Evolutionary conservation across 805 yeast genomes (phyloP).

Genomic region (Cyberlindnera galapagoensis): DNA sequence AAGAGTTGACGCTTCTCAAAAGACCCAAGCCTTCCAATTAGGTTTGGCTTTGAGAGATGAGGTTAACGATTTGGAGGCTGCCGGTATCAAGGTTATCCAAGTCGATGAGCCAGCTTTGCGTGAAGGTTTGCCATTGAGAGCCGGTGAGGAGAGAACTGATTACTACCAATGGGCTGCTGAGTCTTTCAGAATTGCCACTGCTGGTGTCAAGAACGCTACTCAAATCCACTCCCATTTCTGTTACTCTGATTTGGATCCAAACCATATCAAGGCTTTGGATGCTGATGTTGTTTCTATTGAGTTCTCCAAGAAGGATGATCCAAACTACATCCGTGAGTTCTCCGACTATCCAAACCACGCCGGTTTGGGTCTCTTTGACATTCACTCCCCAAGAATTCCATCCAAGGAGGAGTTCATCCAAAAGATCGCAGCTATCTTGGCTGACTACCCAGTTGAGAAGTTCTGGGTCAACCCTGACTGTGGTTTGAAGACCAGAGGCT

Average conservation of each 20-base stretch:
- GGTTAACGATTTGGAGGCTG: constrained; percentile 96
- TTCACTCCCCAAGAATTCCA: constrained; percentile 99
- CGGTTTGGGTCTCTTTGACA: constrained; percentile 98
- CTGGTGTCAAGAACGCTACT: constrained; percentile 91
- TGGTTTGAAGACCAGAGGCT: constrained; percentile 99
- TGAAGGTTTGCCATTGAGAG: constrained; percentile 99
- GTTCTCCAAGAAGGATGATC: constrained; percentile 99
- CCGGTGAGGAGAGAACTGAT: constrained; percentile 92
- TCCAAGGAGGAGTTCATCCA: constrained; percentile 93
- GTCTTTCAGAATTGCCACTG: constrained; percentile 98
- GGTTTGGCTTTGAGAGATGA: constrained; percentile 98
- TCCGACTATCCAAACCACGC: constrained; percentile 98
- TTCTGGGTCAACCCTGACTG: constrained; percentile 99
- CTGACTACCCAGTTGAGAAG: constrained; percentile 95
- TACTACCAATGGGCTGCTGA: constrained; percentile 99
- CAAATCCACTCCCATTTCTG: constrained; percentile 99
- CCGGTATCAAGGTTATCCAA: constrained; percentile 96
- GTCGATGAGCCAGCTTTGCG: constrained; percentile 99
- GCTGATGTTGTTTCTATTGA: constrained; percentile 99
- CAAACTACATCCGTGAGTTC: constrained; percentile 96
- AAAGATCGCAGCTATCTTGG: constrained; percentile 90
- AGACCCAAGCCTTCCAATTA: constrained; percentile 92
- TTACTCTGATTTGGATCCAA: constrained; percentile 99
- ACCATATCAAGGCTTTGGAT: constrained; percentile 98
- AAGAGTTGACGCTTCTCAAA: constrained; percentile 93